A percentile compares a stretch with the other conserved stretches of the same genome.
These are phyloP conservation scores for Fusarium sp. DNA, from an alignment of 2,329 filamentous ascomycete species.

Conservation along the genomic window DNA sequence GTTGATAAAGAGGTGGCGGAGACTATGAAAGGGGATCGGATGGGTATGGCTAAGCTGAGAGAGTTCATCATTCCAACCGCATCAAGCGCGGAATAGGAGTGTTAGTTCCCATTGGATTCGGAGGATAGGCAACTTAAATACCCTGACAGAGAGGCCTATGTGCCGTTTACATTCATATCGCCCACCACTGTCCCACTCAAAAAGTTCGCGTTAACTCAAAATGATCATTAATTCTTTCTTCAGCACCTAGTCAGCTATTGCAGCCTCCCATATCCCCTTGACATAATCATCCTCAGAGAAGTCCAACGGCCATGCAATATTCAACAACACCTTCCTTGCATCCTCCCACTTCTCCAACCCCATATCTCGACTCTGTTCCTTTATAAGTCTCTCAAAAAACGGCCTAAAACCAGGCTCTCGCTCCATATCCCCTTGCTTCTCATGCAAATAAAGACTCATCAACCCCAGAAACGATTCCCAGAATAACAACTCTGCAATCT, in stretches of 20 bases:
- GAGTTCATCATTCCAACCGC: neutral
- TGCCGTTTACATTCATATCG: neutral
- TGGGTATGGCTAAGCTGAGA: neutral
- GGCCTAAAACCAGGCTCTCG: neutral
- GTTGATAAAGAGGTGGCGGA: neutral
- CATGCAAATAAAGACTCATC: neutral
- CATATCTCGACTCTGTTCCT: neutral
- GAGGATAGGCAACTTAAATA: neutral
- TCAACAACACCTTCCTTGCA: neutral
- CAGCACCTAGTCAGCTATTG: neutral
- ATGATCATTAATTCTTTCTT: neutral
- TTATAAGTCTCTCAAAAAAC: neutral
- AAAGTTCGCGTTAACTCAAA: neutral
- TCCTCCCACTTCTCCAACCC: neutral
- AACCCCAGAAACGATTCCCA: slow-evolving; percentile 8
- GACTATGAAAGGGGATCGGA: neutral
- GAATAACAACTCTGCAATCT: neutral
- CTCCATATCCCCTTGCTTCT: neutral
- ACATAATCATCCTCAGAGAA: neutral
- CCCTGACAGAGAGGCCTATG: neutral
- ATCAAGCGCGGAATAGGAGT: fast-evolving
- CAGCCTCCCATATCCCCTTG: neutral
- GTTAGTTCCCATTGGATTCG: fast-evolving
- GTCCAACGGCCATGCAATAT: neutral
- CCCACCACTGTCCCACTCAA: no score